Conservation (phyloP, 208 protist genomes). For the Wallacemonas sp. region DNA sequence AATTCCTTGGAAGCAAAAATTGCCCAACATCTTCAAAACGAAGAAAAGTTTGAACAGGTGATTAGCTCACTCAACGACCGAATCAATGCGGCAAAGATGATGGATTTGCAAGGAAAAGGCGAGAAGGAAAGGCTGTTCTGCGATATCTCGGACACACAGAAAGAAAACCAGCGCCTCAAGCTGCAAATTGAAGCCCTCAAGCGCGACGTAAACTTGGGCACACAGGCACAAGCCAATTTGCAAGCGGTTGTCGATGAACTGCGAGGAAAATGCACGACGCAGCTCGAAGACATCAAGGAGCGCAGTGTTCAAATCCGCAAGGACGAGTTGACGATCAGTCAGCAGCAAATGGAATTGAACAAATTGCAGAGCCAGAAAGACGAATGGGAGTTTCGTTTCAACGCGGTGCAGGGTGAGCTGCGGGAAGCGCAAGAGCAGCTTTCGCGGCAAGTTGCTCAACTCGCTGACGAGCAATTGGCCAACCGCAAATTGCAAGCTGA, state of each 20-base stretch:
- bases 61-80: constrained; percentile 73
- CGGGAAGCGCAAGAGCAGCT: constrained; percentile 36
- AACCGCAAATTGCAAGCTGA: constrained; percentile 24
- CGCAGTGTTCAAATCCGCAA: constrained; percentile 62
- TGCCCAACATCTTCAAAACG: constrained; percentile 35
- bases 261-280: constrained; percentile 35
- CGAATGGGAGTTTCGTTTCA: constrained; percentile 42
- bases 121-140: constrained; percentile 64
- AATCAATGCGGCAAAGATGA: constrained; percentile 66
- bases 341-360: constrained; percentile 65
- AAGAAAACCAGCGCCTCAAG: constrained; percentile 53
- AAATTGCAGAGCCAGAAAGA: constrained; percentile 51
- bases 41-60: constrained; percentile 67
- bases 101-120: constrained; percentile 61
- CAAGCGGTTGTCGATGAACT: constrained; percentile 64
- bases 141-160: constrained; percentile 49
- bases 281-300: constrained; percentile 61
- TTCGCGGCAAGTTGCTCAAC: constrained; percentile 8
- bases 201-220: constrained; percentile 43
- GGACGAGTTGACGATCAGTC: constrained; percentile 60
- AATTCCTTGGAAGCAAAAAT: constrained; percentile 51
- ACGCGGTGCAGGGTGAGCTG: constrained; percentile 49
- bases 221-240: constrained; percentile 37
- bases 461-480: constrained; percentile 14
- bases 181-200: constrained; percentile 50